Evolutionary conservation across 805 yeast genomes (phyloP), one percentile per base, ranked within the genome.

Genomic region (Candida ficus): DNA sequence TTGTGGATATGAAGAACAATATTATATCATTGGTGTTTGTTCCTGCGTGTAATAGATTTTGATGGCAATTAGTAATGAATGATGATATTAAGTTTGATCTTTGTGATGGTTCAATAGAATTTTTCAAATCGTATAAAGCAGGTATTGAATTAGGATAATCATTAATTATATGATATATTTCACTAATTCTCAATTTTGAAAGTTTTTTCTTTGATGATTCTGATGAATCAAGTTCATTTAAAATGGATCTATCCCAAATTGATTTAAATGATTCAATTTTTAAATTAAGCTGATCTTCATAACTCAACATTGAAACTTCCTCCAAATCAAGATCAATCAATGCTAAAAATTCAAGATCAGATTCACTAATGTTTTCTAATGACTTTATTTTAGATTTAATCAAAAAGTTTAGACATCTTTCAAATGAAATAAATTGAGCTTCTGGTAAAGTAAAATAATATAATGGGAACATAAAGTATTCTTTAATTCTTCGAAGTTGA

Each of bases 1-100:
- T 82, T 1, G 90, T 77, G 13, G 78, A 75, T 4, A 84, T 78
- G 54, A 86, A 91, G 39, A 73, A 76, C 2, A 75, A 62, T 20
- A 91, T 73, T 7, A 88, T 78, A 37, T 80, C 86, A 5, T 72
- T 70, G 0, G 98, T 91, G 49, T 83, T 78, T 1, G 83, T 74
- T 17, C 96, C 95, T 4, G 95, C 83, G 52, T 87, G 93, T 17
- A 90, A 64, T 10, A 89, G 56, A 26, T 71, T 57, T 26, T 50
- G 54, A 18, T 66, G 56, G 41, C 83, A 75, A 2, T 62, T 51
- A 0, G 50, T 44, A 7, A 71, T 73, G 46, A 83, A 85, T 0
- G 60, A 55, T 11, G 63, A 62, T 3, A 82, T 83, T 5, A 82
- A 58, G 8, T 59, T 56, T 3, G 75, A 59, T 42, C 89, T 62